phyloP scores from a whole-genome alignment of 2,329 filamentous ascomycete species.

The Aspergillus tanneri region DNA sequence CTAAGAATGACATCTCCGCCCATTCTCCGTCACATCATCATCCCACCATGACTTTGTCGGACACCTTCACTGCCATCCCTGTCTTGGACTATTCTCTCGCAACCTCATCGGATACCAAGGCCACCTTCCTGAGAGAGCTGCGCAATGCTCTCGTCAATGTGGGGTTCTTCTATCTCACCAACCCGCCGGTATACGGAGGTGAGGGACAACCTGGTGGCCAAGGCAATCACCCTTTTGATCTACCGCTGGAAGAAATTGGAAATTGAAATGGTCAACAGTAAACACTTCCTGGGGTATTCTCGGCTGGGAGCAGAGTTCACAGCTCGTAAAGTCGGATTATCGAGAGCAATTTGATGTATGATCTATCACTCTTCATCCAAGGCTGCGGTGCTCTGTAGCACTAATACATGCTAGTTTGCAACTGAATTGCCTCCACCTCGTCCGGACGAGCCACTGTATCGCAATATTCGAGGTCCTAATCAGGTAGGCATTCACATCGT shows the following conservation, averaged over 20 bases:
- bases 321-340: conserved; percentile 32
- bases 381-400: not conserved
- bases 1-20: too few species aligned
- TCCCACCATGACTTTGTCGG: not conserved
- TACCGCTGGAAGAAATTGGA: conserved; percentile 48
- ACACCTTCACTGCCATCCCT: conserved; percentile 31
- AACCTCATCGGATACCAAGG: conserved; percentile 21
- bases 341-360: conserved; percentile 40
- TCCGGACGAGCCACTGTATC: conserved; percentile 35
- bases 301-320: conserved; percentile 38
- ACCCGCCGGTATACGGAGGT: conserved; percentile 26
- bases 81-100: conserved; percentile 32
- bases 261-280: conserved; percentile 47
- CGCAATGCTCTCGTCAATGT: conserved; percentile 36
- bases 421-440: conserved; percentile 38
- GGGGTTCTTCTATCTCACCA: conserved; percentile 38
- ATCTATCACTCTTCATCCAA: not conserved
- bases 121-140: conserved; percentile 28
- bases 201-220: conserved; percentile 33
- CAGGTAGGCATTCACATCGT: conserved; percentile 26
- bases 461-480: conserved; percentile 38
- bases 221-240: conserved; percentile 44
- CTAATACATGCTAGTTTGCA: conserved; percentile 29
- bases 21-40: not conserved
- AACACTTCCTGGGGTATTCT: conserved; percentile 40